Base-by-base conservation (phyloP, 495 filamentous ascomycete species). In the Letharia lupina region DNA sequence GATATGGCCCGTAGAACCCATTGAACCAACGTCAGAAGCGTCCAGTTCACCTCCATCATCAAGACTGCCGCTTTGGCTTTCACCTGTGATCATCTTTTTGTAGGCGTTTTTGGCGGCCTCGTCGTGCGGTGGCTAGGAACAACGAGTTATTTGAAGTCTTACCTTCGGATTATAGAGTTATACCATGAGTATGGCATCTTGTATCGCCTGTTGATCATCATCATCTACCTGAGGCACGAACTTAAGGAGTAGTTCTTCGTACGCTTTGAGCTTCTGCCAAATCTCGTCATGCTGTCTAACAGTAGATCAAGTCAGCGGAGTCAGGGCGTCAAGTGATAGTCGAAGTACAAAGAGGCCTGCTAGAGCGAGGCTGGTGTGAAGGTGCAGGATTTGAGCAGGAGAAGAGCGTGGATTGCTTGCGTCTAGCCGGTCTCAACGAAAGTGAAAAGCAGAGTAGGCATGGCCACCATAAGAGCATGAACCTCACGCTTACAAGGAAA, bases 201-300 rank as follows among this genome's bases (percentile, higher is more conserved):
- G 68, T 61, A 77, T 71, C 13, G 74, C 73, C 39, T 69, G 63
- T 60, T 75, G 72, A 18, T 75, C 69, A 60, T 70, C 69, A 42
- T 71, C 71, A 58, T 75, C 73, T 35, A 77, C 69, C 50, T 75
- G 68, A 18, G 48, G 52, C 54, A 52, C 69, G 16, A 77, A 52
- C 15, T 54, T 50, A 6, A 65, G 35, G 39, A 70, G 63, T n/a
- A 68, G 15, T 7, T 62, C 72, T 69, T 84, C 81, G 61, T 83
- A 84, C 35, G 75, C 70, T 35, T 79, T 73, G 15, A 84, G 74
- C 64, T 81, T 83, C 9, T 74, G 74, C 60, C 77, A 79, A 31
- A 84, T 64, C n/a, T 73, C 77, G n/a, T 77, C 79, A 68, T 84
- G 71, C 59, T 84, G 75, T 23, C 77, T 81, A 8, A 69, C 15